Conservation (phyloP, 495 filamentous ascomycete genomes). For the Tuber brumale region DNA sequence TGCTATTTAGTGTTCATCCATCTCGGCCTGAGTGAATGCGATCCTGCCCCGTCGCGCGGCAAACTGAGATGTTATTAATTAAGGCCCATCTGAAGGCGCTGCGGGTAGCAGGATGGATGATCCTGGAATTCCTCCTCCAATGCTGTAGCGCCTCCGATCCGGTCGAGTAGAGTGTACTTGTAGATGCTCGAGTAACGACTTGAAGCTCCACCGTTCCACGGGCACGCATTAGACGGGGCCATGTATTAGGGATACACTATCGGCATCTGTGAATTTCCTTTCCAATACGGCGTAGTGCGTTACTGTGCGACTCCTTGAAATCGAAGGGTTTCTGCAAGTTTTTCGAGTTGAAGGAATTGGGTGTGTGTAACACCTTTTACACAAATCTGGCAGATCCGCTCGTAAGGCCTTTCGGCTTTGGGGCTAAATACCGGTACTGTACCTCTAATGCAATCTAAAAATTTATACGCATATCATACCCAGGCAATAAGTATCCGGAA, state of each 20-base stretch:
- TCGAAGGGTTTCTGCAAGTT: no score
- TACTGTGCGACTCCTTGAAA: neutral
- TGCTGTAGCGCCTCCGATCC: neutral
- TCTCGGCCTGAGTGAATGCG: neutral
- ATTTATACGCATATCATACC: neutral
- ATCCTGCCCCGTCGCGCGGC: conserved; percentile 4
- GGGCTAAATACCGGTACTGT: no score
- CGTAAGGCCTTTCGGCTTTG: no score
- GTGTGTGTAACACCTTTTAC: no score
- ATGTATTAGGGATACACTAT: neutral
- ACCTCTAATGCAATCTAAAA: neutral
- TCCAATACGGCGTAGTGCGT: neutral
- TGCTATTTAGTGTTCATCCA: neutral
- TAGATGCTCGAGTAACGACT: neutral
- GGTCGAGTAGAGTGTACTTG: neutral
- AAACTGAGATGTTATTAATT: no score
- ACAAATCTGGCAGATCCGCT: no score
- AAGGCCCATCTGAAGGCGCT: neutral
- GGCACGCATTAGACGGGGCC: neutral
- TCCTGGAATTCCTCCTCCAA: neutral
- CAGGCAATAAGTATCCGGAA: no score
- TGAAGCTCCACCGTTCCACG: neutral
- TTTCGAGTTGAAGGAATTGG: no score
- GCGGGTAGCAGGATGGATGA: neutral
- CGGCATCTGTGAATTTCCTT: neutral